Base-by-base conservation (phyloP, 352 stramenopile species). In the Globisporangium carolinianum region DNA sequence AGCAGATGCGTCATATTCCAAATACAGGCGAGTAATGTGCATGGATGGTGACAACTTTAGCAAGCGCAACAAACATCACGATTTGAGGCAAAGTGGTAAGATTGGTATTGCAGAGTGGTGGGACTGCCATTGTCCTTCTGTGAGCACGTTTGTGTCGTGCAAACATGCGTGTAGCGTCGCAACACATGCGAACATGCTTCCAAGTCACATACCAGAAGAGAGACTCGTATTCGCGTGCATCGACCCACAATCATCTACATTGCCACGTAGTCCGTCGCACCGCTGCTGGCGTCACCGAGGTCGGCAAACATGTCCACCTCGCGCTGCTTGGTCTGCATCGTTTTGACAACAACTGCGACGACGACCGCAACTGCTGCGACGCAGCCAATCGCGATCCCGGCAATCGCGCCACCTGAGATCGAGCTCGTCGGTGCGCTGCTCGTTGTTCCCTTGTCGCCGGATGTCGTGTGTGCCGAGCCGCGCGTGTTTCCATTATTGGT, bases 281-380 rank as follows among this genome's bases (percentile, higher is more conserved):
- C 57, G 15, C 45, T 32, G 7, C 39, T 10, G 6, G 54, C 57
- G 57, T 57, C 57, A 10, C 39, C 41, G 24, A 56, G 57, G 39
- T 62, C 57, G 1, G 57, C 57, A 18, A 62, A 57, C 49, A 62
- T 45, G 49, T 62, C 49, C 24, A 62, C 57, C 18, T 62, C 57
- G 39, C 57, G 57, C 48, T 62, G 57, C 57, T 62, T 61, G 5
- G 41, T 36, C 48, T 61, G 49, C 48, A 62, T 51, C 39, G 55
- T 62, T 32, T 52, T 49, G 48, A 57, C 41, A 18, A 57, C 41
- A 9, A 41, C 57, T 1, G 47, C 57, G 6, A 41, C 56, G 48
- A 61, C 39, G 24, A 51, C 10, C 42, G 56, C 57, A 9, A 62
- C 6, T n/a, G 49, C 15, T 18, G 49, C 49, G 39, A 41, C n/a